Percentiles rank a stretch among this genome's conserved stretches.
Conservation (phyloP, 352 stramenopile species). For the Peronospora farinosa region DNA sequence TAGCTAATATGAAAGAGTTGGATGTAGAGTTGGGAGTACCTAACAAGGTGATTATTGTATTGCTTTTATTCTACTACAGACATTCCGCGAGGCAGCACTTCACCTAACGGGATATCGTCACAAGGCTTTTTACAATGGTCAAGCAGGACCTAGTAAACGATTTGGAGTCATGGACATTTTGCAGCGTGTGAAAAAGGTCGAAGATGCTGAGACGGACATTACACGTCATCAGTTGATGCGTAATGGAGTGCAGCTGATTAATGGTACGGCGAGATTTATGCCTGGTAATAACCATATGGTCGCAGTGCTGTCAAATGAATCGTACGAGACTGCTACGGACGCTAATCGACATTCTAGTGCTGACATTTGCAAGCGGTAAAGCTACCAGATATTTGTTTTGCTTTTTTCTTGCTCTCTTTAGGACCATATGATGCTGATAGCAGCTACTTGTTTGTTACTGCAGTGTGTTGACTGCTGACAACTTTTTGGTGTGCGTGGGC, state of each 20-base stretch:
- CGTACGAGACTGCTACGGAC: slow-evolving; percentile 73
- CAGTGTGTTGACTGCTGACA: slow-evolving; percentile 77
- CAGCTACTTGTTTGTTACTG: background rate
- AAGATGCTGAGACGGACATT: slow-evolving; percentile 79
- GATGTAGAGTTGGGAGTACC: background rate
- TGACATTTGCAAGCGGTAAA: slow-evolving; percentile 80
- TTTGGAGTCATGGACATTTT: slow-evolving; percentile 80
- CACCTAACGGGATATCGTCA: slow-evolving; percentile 86
- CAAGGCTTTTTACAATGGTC: slow-evolving; percentile 82
- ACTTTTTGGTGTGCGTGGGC: slow-evolving; percentile 82
- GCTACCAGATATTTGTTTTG: background rate
- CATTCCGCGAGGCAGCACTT: slow-evolving; percentile 85
- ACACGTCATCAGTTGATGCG: slow-evolving; percentile 76
- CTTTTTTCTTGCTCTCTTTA: background rate
- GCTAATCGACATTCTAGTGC: slow-evolving; percentile 61
- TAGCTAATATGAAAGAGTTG: background rate
- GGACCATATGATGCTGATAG: background rate
- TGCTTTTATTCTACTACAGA: slow-evolving; percentile 30
- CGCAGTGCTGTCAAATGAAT: slow-evolving; percentile 79
- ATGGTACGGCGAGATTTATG: slow-evolving; percentile 74
- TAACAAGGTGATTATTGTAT: background rate
- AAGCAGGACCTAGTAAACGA: slow-evolving; percentile 56
- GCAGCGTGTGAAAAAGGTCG: slow-evolving; percentile 78
- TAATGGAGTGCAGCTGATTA: slow-evolving; percentile 76
- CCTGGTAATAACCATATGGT: slow-evolving; percentile 68